Evolutionary conservation across 2,329 filamentous ascomycete species (phyloP).

Genomic region (Talaromyces amestolkiae): DNA sequence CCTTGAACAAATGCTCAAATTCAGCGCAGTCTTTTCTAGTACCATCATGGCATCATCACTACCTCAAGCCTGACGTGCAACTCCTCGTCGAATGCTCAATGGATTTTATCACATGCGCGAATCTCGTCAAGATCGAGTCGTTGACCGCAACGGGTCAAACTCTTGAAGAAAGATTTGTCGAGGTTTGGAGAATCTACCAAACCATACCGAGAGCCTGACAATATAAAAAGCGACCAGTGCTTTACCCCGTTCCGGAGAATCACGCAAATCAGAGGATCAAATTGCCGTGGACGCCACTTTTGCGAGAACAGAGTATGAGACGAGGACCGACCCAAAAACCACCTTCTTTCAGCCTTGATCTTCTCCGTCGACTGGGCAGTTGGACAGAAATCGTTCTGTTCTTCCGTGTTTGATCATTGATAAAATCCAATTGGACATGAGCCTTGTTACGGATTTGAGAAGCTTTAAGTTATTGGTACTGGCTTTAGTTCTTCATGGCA

Average conservation of each 20-base stretch:
- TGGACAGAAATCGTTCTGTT: too few species aligned
- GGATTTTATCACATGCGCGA: background rate
- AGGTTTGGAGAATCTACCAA: background rate
- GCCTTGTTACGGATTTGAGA: background rate
- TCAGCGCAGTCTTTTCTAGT: background rate
- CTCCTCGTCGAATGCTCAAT: background rate
- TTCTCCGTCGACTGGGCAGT: background rate
- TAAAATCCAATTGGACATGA: background rate
- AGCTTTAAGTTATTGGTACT: background rate
- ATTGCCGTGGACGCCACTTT: background rate
- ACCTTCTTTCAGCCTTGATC: background rate
- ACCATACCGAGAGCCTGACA: background rate
- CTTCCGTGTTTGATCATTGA: background rate
- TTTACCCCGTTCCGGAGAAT: background rate
- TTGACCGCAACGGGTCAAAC: background rate
- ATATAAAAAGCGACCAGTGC: background rate
- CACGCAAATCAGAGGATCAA: background rate
- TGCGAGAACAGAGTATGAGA: background rate
- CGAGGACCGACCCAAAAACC: background rate
- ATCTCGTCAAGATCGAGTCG: background rate
- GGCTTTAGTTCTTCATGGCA: background rate
- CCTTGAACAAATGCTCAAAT: accelerated
- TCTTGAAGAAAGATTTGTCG: background rate
- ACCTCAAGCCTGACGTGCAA: background rate
- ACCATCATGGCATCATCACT: background rate